phyloP scores from a whole-genome alignment of 1,284 basidiomycete species.

The Ganoderma lucidum region DNA sequence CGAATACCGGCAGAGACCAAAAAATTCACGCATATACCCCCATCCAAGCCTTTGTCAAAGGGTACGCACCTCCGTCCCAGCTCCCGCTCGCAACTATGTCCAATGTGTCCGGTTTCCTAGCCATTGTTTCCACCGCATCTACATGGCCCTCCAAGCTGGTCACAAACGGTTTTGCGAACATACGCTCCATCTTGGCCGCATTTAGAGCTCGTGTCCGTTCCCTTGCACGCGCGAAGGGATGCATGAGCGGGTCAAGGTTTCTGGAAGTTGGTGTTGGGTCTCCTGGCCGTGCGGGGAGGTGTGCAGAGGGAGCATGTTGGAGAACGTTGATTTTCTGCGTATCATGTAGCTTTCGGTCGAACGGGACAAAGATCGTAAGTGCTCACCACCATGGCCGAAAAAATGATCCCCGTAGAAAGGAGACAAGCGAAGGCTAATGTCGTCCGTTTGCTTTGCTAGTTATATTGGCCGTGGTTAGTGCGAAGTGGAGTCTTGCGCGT shows the following conservation, averaged over 20 bases:
- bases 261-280: slow-evolving; percentile 89
- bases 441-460: background rate
- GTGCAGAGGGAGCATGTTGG: slow-evolving; percentile 82
- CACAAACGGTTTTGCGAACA: slow-evolving; percentile 98
- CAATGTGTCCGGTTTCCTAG: slow-evolving; percentile 80
- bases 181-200: slow-evolving; percentile 95
- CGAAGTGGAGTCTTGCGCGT: background rate
- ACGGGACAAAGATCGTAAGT: background rate
- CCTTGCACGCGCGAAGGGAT: slow-evolving; percentile 92
- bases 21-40: no score
- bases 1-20: no score
- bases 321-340: slow-evolving; percentile 87
- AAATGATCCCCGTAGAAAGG: background rate
- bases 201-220: slow-evolving; percentile 96
- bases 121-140: slow-evolving; percentile 93
- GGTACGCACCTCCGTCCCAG: slow-evolving; percentile 85
- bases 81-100: slow-evolving; percentile 92
- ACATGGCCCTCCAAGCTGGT: slow-evolving; percentile 92
- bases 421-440: no score
- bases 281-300: slow-evolving; percentile 75
- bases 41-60: background rate
- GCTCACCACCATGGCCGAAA: slow-evolving; percentile 36
- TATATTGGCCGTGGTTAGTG: no score
- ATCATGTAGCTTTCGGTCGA: background rate
- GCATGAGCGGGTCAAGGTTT: slow-evolving; percentile 93